Base-by-base conservation (phyloP, 1,139 yeast species). In the Magnusiomyces fungicola region DNA sequence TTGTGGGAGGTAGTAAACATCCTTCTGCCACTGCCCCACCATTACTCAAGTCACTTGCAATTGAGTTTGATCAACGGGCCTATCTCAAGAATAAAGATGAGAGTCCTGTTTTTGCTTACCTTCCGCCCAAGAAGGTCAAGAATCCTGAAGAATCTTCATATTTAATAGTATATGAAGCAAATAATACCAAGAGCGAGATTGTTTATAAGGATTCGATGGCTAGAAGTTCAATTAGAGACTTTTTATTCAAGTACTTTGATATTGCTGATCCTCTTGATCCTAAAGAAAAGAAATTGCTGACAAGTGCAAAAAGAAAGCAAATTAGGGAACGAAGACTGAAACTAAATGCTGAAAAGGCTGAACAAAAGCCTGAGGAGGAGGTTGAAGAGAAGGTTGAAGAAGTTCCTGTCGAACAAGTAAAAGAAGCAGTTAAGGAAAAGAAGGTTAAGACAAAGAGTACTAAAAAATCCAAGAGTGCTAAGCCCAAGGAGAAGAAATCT, bases 1-100 rank as follows among this genome's bases (percentile, higher is more conserved):
- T 65, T 47, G 52, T 64, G 21, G 59, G 64, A 5, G 60, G n/a
- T n/a, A n/a, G n/a, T n/a, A n/a, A n/a, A n/a, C n/a, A n/a, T n/a
- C n/a, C n/a, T n/a, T n/a, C n/a, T n/a, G n/a, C n/a, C n/a, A n/a
- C n/a, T 2, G 39, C 81, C 4, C 77, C 90, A 16, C 80, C 92
- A 0, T 64, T 83, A 53, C 75, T 77, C 62, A 87, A 85, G 64
- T 72, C 87, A 1, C 69, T 90, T 56, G 92, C 95, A 3, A 74
- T 85, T 49, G 96, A 90, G 61, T 85, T 53, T 23, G 50, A 57
- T 67, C 52, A 49, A 67, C 24, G 62, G 64, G 16, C 52, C 64
- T n/a, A 59, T 56, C 34, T 34, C 14, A 34, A 34, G 23, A 34
- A 34, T 18, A 34, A 34, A 34, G 38, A 34, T 48, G 14, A 53